Evolutionary conservation across 345 rosid species (phyloP).

Genomic region (Crucihimalaya himalaica): DNA sequence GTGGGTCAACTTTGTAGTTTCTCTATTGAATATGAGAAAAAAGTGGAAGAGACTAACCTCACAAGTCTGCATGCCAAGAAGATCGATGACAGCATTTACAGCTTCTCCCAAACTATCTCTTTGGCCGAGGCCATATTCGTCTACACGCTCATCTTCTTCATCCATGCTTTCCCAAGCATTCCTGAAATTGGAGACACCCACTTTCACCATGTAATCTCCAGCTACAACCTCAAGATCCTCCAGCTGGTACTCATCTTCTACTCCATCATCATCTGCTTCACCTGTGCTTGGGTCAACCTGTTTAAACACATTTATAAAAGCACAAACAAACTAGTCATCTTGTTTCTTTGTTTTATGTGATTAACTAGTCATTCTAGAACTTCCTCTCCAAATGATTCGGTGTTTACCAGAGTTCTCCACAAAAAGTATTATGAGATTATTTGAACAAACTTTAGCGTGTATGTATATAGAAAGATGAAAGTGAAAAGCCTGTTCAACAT

Average conservation of each 20-base stretch:
- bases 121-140: slow-evolving; percentile 95
- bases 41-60: slow-evolving; percentile 57
- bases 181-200: slow-evolving; percentile 89
- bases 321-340: not conserved
- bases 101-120: slow-evolving; percentile 91
- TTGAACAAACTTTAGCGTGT: not conserved
- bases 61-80: slow-evolving; percentile 99
- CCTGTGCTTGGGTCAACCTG: slow-evolving; percentile 93
- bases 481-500: not conserved
- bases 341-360: not conserved
- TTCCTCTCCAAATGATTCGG: not conserved
- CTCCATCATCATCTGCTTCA: slow-evolving; percentile 94
- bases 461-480: not conserved
- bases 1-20: not conserved
- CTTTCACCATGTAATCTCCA: slow-evolving; percentile 87
- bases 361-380: not conserved
- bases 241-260: slow-evolving; percentile 95
- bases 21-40: not conserved
- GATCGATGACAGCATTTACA: slow-evolving; percentile 77
- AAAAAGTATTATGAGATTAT: not conserved
- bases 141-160: slow-evolving; percentile 76
- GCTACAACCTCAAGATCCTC: slow-evolving; percentile 96
- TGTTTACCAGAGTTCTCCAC: not conserved
- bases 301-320: slow-evolving; percentile 11
- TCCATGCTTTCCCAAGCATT: slow-evolving; percentile 96